Evolutionary conservation across 1,139 yeast genomes (phyloP), one percentile per base, ranked within the genome.

Genomic region (Suhomyces wounanorum): DNA sequence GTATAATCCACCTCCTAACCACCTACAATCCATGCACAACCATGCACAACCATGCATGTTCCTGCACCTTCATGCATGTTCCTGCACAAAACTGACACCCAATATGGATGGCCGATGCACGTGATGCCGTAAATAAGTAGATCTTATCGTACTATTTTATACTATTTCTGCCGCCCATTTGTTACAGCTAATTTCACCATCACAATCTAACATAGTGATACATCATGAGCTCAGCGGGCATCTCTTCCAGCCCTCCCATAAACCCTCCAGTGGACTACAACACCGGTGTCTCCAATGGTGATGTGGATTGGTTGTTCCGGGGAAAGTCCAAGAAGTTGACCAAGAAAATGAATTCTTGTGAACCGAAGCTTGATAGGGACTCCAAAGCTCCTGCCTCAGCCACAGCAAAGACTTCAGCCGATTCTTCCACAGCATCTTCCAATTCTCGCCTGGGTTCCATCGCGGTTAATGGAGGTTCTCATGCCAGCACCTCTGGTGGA

Each of bases 241-340:
- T 40, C 21, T 40, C 48, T 14, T 39, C 50, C 46, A 47, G 40
- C 28, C 50, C 41, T 14, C 43, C 46, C 28, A 35, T 13, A n/a
- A 41, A 11, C 33, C 38, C 41, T n/a, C 9, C 48, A 30, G 14
- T 18, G 9, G 63, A 61, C n/a, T 55, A 62, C 51, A 75, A 70
- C 25, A 69, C 79, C 3, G 89, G 89, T 3, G 89, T 84, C 6
- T 74, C 87, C 45, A 84, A 85, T 61, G 86, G 86, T 39, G 91
- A 86, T 61, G 89, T 86, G 11, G 91, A 85, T 59, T 86, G 92
- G 92, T 68, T 85, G 25, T 84, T 85, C 59, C 69, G 90, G 54
- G 89, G 86, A 25, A 83, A 81, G 60, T 80, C 83, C 25, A 82
- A 84, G 69, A 81, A 81, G 55, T 64, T 81, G 59, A 72, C 78